Evolutionary conservation across 495 filamentous ascomycete genomes (phyloP).

Genomic region (Penicillium chermesinum): DNA sequence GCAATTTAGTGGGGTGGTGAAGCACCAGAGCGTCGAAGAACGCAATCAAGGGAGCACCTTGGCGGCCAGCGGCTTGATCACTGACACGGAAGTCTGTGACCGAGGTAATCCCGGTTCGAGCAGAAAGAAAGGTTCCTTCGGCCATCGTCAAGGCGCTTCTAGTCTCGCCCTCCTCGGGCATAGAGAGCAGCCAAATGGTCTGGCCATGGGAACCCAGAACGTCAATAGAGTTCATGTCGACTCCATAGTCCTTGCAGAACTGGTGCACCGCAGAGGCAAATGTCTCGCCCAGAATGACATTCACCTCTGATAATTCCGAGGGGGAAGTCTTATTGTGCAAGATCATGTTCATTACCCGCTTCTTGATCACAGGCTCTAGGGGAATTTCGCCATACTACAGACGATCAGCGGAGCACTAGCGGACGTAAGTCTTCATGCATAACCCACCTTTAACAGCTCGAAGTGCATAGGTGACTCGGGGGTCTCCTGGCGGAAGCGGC

Average conservation of each 20-base stretch:
- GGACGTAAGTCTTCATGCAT: conserved; percentile 33
- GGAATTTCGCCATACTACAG: conserved; percentile 39
- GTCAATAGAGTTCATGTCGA: conserved; percentile 47
- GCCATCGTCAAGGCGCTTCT: conserved; percentile 45
- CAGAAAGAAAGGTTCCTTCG: conserved; percentile 40
- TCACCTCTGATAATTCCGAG: conserved; percentile 49
- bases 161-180: conserved; percentile 46
- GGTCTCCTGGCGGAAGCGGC: conserved; percentile 45
- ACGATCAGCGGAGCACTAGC: background rate
- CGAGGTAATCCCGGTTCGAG: conserved; percentile 40
- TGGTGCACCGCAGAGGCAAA: conserved; percentile 45
- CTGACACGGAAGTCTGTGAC: conserved; percentile 44
- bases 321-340: conserved; percentile 47
- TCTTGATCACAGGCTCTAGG: conserved; percentile 48
- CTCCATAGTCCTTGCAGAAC: conserved; percentile 40
- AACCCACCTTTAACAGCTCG: conserved; percentile 36
- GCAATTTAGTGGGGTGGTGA: conserved; percentile 51
- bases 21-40: conserved; percentile 48
- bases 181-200: conserved; percentile 54
- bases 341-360: conserved; percentile 52
- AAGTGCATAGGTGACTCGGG: conserved; percentile 47
- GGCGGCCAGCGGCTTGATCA: conserved; percentile 42
- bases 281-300: conserved; percentile 48
- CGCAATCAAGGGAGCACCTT: conserved; percentile 42
- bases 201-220: conserved; percentile 54